Percentiles rank a stretch among this genome's conserved stretches.
Conservation (phyloP, 495 filamentous ascomycete genomes). For the Penicillium egyptiacum region DNA sequence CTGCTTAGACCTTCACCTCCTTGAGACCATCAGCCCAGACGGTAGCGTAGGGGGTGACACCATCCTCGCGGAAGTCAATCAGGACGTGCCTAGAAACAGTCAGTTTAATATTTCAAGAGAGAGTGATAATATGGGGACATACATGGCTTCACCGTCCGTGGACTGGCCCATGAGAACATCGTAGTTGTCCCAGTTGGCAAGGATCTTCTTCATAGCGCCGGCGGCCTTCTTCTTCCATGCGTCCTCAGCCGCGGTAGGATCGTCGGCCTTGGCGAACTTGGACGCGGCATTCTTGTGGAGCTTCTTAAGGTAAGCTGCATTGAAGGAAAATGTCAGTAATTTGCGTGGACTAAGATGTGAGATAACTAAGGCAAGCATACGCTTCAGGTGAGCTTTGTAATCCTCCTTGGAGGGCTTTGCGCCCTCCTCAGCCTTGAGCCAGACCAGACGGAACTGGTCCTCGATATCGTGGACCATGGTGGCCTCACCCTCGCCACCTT, state of each 20-base stretch:
- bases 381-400: slow-evolving; percentile 78
- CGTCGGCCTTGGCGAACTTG: not conserved
- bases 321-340: slow-evolving; percentile 1
- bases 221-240: slow-evolving; percentile 74
- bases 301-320: slow-evolving; percentile 82
- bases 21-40: slow-evolving; percentile 95
- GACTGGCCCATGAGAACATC: slow-evolving; percentile 91
- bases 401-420: slow-evolving; percentile 65
- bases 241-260: not conserved
- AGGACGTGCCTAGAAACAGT: slow-evolving; percentile 70
- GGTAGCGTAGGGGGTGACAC: slow-evolving; percentile 81
- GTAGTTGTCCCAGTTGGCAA: slow-evolving; percentile 86
- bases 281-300: not conserved
- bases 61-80: slow-evolving; percentile 96
- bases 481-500: slow-evolving; percentile 49
- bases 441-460: slow-evolving; percentile 83
- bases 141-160: slow-evolving; percentile 93
- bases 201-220: slow-evolving; percentile 73
- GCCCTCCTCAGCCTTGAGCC: slow-evolving; percentile 66
- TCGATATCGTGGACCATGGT: slow-evolving; percentile 88
- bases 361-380: too few species aligned
- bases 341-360: too few species aligned
- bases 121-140: slow-evolving; percentile 27
- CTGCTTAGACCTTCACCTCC: slow-evolving; percentile 86
- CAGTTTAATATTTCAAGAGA: slow-evolving; percentile 15